Percentiles rank a stretch among this genome's conserved stretches.
These are phyloP conservation scores for Penicillium sp. DNA, from an alignment of 2,329 filamentous ascomycete species.

Conservation along the genomic window DNA sequence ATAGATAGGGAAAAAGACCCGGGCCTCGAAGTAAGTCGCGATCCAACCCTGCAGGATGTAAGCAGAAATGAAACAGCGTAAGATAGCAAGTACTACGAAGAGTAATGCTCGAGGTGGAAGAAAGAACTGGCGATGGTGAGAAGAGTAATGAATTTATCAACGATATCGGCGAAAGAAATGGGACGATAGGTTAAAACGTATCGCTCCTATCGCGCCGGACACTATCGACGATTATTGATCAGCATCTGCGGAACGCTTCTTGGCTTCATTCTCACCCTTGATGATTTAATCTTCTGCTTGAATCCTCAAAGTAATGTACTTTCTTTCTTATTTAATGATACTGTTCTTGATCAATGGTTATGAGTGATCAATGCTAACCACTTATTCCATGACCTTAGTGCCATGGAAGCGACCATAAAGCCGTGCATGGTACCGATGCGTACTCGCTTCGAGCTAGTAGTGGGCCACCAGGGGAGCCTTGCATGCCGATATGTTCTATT, in stretches of 20 bases:
- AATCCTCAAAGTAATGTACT: background rate
- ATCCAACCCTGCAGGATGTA: constrained; percentile 1
- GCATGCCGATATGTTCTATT: background rate
- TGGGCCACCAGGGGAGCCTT: background rate
- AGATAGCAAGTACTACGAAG: background rate
- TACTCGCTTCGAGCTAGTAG: background rate
- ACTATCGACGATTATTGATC: constrained; percentile 29
- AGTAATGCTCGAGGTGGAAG: background rate
- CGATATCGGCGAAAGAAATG: constrained; percentile 8
- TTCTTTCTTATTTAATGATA: background rate
- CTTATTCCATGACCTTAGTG: background rate
- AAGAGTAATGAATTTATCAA: background rate
- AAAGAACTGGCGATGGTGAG: background rate
- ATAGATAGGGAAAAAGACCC: constrained; percentile 16
- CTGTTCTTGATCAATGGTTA: background rate
- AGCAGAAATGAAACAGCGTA: background rate
- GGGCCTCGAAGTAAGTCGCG: constrained; percentile 3
- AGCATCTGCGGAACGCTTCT: constrained; percentile 20
- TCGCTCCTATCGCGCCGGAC: constrained; percentile 25
- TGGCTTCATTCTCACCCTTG: constrained; percentile 13
- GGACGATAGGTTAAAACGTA: constrained; percentile 18
- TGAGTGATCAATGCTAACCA: background rate
- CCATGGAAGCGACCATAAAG: background rate
- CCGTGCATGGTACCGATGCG: background rate
- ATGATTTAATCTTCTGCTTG: background rate